Percentiles rank a stretch among this genome's conserved stretches.
Conservation (phyloP, 805 yeast species). For the Blastobotrys peoriensis region DNA sequence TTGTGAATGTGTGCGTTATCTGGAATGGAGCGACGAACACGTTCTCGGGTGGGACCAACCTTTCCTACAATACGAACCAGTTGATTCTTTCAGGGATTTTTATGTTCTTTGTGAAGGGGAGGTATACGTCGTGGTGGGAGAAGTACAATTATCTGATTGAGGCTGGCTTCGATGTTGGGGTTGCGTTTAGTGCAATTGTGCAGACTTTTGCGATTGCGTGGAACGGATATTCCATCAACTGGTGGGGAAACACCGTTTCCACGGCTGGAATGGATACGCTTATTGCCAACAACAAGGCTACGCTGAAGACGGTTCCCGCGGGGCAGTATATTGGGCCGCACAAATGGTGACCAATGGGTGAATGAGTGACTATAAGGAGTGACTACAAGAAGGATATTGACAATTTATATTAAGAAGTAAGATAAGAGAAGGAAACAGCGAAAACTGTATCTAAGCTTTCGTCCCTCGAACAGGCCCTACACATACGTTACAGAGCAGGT, state of each 20-base stretch:
- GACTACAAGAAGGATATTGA: no score
- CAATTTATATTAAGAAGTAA: no score
- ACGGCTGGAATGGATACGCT: constrained; percentile 8
- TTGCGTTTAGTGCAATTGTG: constrained; percentile 42
- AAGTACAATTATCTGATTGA: constrained; percentile 46
- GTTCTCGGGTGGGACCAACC: constrained; percentile 38
- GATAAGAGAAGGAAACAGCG: no score
- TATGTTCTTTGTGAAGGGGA: constrained; percentile 39
- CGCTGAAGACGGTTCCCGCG: no score
- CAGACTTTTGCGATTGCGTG: constrained; percentile 39
- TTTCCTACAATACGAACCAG: constrained; percentile 39
- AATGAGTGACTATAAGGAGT: no score
- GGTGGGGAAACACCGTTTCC: constrained; percentile 45
- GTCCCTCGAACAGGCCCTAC: no score
- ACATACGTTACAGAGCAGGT: no score
- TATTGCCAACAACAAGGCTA: no score
- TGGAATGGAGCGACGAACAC: constrained; percentile 40
- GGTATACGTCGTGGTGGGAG: constrained; percentile 47
- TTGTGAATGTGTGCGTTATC: constrained; percentile 40
- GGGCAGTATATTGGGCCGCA: no score
- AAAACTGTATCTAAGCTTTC: no score
- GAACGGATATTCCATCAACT: constrained; percentile 25
- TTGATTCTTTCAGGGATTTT: constrained; percentile 37
- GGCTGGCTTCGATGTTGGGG: constrained; percentile 45
- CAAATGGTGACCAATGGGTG: no score